Evolutionary conservation across 78 protist genomes (phyloP), one percentile per base, ranked within the genome.

Genomic region (Dictyostelium firmibasis): DNA sequence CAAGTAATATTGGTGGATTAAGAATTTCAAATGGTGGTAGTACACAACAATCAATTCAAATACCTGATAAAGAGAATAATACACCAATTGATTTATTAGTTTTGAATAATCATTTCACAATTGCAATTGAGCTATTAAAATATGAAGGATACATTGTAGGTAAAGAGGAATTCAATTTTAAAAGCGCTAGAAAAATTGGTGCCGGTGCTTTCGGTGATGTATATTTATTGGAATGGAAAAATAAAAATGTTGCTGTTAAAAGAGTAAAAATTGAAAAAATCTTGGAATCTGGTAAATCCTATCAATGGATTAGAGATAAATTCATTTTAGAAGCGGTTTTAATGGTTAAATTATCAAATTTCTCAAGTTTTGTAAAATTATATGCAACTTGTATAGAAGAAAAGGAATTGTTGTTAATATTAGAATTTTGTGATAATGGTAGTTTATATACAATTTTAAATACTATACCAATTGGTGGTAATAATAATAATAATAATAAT

Each of bases 201-300:
- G 62, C 89, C 7, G 96, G 96, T 53, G 96, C 96, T 9, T 92
- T 92, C 74, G 96, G 87, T 14, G 96, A 92, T 83, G 96, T 92
- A 8, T 92, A 72, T 79, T 67, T 83, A 69, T 31, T 85, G 0
- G 74, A 78, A 33, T 85, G 91, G 92, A 62, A 86, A 67, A 44
- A 81, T 16, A 76, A 69, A 67, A 47, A 72, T 29, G 96, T 92
- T 20, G 96, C 96, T 1, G 89, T 92, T 25, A 92, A 92, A 74
- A 81, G 47, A 72, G 96, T 92, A n/a, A 92, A 85, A 72, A 78
- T 69, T 74, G 84, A 92, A 9, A 81, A 70, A 83, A 82, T 92
- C 14, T 36, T 92, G 14, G 96, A 92, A 33, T 84, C 96, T 79
- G 96, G 96, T n/a, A 92, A 92, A 83, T 27, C 86, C 0, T 85